Percentiles rank a stretch among this genome's conserved stretches.
phyloP scores from a whole-genome alignment of 352 stramenopile species.

The Pythium scleroteichum region DNA sequence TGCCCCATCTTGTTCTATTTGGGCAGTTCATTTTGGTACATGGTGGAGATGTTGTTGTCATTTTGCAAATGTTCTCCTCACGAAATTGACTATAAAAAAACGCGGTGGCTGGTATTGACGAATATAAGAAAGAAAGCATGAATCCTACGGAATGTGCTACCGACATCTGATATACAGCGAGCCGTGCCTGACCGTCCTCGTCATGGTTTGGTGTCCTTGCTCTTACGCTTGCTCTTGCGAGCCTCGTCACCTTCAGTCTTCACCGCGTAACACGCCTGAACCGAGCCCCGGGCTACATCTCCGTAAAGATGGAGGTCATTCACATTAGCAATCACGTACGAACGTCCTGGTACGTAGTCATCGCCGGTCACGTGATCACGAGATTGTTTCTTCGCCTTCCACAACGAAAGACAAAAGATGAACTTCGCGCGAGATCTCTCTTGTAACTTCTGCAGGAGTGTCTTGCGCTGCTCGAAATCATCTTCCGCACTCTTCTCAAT shows the following conservation, averaged over 20 bases:
- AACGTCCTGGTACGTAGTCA: neutral
- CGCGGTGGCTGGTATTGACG: too few relatives aligned
- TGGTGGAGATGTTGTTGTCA: too few relatives aligned
- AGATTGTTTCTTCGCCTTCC: constrained; percentile 14
- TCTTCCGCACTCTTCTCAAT: constrained; percentile 7
- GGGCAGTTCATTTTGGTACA: too few relatives aligned
- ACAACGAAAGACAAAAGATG: constrained; percentile 14
- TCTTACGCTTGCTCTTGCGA: constrained; percentile 1
- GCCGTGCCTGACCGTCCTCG: too few relatives aligned
- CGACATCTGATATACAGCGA: too few relatives aligned
- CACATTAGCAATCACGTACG: constrained; percentile 5
- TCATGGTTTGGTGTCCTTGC: neutral
- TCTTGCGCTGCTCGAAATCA: neutral
- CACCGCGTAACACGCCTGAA: neutral
- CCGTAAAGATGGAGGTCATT: neutral
- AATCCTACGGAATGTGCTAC: too few relatives aligned
- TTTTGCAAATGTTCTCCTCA: too few relatives aligned
- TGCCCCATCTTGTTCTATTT: too few relatives aligned
- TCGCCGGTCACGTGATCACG: constrained; percentile 4
- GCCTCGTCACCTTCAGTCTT: constrained; percentile 5
- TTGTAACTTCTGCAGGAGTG: constrained; percentile 2
- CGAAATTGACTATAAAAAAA: too few relatives aligned
- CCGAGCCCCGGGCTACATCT: neutral
- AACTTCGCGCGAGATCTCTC: neutral
- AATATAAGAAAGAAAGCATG: too few relatives aligned